Base-by-base conservation (phyloP, 2,329 filamentous ascomycete species). In the Fusarium siculi region DNA sequence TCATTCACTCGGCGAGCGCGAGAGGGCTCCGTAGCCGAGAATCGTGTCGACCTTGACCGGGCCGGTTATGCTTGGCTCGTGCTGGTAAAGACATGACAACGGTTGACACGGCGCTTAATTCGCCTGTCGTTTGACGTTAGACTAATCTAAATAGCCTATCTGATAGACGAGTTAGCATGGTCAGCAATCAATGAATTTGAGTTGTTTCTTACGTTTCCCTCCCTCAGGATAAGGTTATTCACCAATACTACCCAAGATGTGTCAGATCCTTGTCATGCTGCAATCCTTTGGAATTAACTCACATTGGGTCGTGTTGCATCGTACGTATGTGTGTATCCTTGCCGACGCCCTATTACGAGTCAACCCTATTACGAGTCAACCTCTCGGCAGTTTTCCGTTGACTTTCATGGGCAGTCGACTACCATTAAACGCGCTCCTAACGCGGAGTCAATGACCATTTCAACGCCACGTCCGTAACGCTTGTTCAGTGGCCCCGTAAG, bases 1-100 rank as follows among this genome's bases (percentile, higher is more conserved):
- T 53, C 43, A 55, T 53, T 49, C n/a, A 55, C 60, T 70, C 70
- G 70, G 70, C 62, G 54, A 74, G 54, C 40, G 66, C 70, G 70
- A 74, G 44, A 56, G 43, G 37, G 50, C 36, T 54, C 39, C 47
- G 58, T 55, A 61, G 37, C 57, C 53, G 55, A 68, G 37, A 63
- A 63, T 49, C 47, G 52, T 50, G 47, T 63, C 32, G 30, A 58
- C 28, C 21, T 47, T 49, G 43, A 49, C 66, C 66, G 70, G 56
- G 43, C 70, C 66, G 66, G 61, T 71, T 71, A 46, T 42, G 42
- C 64, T 55, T 55, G 64, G 64, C 64, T 55, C 56, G 61, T 70
- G 52, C 56, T 56, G 40, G 43, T n/a, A 49, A 66, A 47, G 40
- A 23, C 58, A 32, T 30, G 30, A 21, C 23, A 57, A 57, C 62